Base-by-base conservation (phyloP, 345 rosid species). In the Alliaria petiolata region DNA sequence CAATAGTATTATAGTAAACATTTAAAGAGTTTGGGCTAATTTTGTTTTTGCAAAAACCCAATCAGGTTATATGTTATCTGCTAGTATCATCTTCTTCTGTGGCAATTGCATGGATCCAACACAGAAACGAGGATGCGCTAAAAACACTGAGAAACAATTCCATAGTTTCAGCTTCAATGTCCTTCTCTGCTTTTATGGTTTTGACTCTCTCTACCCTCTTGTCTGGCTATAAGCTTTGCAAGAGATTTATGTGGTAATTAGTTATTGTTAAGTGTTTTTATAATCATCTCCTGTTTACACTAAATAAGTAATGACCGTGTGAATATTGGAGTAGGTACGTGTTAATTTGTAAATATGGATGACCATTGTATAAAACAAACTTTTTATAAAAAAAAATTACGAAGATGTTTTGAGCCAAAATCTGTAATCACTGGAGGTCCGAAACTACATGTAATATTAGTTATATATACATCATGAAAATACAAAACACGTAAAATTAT, bases 211-310 rank as follows among this genome's bases (percentile, higher is more conserved):
- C 83, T 54, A 62, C 83, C 64, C 58, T 84, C 58, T 39, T 89
- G 35, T 87, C 95, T 11, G 95, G 96, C 14, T 84, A 88, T 85
- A 89, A 76, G 83, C 98, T 89, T 56, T 92, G 95, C 64, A 90
- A 90, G 84, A 86, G 95, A 84, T 80, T 87, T 69, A 81, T 65
- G 40, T 90, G 96, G 90, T 72, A 54, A 52, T 4, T 79, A 76
- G 79, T 34, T 76, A 44, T n/a, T 46, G 45, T 40, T 26, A 15
- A 4, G 22, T 19, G 14, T 52, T 6, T 6, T 40, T 51, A 49
- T 10, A n/a, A n/a, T n/a, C n/a, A n/a, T n/a, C n/a, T n/a, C n/a
- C n/a, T n/a, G n/a, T n/a, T n/a, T n/a, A n/a, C n/a, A n/a, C n/a
- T n/a, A n/a, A n/a, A n/a, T n/a, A 69, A 57, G 8, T 34, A 20